A percentile compares a stretch with the other conserved stretches of the same genome.
Evolutionary conservation across 2,329 filamentous ascomycete species (phyloP).

Genomic region (Colletotrichum tofieldiae): DNA sequence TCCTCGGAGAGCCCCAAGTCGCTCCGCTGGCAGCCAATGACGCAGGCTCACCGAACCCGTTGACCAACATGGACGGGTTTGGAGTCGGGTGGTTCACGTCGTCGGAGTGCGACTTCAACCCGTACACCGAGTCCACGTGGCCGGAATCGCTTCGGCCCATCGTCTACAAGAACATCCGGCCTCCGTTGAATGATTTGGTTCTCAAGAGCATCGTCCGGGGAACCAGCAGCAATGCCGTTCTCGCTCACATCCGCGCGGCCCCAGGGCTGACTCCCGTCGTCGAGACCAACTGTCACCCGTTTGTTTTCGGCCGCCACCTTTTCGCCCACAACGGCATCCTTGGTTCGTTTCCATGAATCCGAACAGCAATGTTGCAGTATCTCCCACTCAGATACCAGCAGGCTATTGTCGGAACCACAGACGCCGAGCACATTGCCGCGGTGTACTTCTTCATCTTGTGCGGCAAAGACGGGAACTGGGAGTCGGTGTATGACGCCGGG

Average conservation of each 20-base stretch:
- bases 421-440: constrained; percentile 30
- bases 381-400: constrained; percentile 32
- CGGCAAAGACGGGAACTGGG: constrained; percentile 34
- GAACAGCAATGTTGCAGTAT: constrained; percentile 30
- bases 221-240: constrained; percentile 28
- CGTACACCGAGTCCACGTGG: not conserved
- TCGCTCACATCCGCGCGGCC: constrained; percentile 34
- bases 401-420: constrained; percentile 34
- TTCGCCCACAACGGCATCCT: constrained; percentile 39
- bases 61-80: constrained; percentile 39
- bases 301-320: constrained; percentile 33
- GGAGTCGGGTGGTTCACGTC: constrained; percentile 31
- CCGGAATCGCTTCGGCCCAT: constrained; percentile 23
- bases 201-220: constrained; percentile 33
- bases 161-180: constrained; percentile 34
- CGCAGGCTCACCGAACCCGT: constrained; percentile 27
- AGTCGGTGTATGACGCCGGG: constrained; percentile 1
- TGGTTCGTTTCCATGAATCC: constrained; percentile 22
- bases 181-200: constrained; percentile 36
- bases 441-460: constrained; percentile 35
- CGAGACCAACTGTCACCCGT: constrained; percentile 39
- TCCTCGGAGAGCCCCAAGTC: constrained; percentile 13
- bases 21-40: constrained; percentile 28
- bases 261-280: constrained; percentile 31
- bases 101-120: constrained; percentile 27